These are phyloP conservation scores for Myxozyma vanderwaltii DNA, from an alignment of 805 yeast species.

Conservation along the genomic window DNA sequence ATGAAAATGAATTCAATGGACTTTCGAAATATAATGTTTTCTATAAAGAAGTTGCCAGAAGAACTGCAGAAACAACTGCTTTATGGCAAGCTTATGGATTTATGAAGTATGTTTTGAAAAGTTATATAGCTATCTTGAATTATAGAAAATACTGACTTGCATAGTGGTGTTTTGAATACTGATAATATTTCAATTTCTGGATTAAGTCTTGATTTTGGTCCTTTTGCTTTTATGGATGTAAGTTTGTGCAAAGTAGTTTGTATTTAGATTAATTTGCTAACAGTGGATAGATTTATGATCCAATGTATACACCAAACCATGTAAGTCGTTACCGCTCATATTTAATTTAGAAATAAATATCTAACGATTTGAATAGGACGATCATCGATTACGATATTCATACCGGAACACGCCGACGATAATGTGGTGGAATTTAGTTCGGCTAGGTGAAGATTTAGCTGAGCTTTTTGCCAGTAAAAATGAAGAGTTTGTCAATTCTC, in stretches of 20 bases:
- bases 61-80: slow-evolving; percentile 32
- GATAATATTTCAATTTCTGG: slow-evolving; percentile 93
- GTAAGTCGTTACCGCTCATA: slow-evolving; percentile 13
- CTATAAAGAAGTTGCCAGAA: slow-evolving; percentile 63
- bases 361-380: slow-evolving; percentile 53
- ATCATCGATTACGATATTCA: slow-evolving; percentile 67
- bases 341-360: neutral
- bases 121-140: neutral
- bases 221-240: slow-evolving; percentile 59
- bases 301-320: slow-evolving; percentile 82
- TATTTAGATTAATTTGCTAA: neutral
- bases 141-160: no score
- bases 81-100: slow-evolving; percentile 68
- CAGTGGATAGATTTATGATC: slow-evolving; percentile 68
- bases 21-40: slow-evolving; percentile 65
- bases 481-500: slow-evolving; percentile 41
- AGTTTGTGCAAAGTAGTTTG: neutral
- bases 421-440: slow-evolving; percentile 89
- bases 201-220: slow-evolving; percentile 88
- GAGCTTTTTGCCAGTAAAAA: slow-evolving; percentile 70
- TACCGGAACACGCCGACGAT: slow-evolving; percentile 83
- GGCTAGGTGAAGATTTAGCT: slow-evolving; percentile 81
- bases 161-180: slow-evolving; percentile 81
- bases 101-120: slow-evolving; percentile 49
- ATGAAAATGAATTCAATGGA: slow-evolving; percentile 35